phyloP scores from a whole-genome alignment of 768 basidiomycete genomes.

The Cyclocybe aegerita region DNA sequence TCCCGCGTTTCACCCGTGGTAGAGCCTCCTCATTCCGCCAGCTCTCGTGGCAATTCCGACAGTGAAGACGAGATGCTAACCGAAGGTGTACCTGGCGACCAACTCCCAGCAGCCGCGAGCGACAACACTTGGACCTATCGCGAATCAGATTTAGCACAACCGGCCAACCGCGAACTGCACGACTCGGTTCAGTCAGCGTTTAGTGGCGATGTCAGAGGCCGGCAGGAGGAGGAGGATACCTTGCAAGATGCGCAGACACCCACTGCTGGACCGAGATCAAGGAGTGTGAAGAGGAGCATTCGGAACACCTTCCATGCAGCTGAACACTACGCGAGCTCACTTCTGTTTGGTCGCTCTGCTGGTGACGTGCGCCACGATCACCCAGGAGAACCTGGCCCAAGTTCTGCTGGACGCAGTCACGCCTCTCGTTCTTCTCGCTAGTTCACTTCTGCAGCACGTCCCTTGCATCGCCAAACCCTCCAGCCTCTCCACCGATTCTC shows the following conservation, averaged over 20 bases:
- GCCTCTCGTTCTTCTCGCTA: neutral
- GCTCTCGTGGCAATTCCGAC: conserved; percentile 17
- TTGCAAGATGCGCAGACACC: neutral
- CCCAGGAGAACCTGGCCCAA: conserved; percentile 11
- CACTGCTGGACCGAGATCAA: conserved; percentile 34
- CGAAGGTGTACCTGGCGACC: too few relatives aligned
- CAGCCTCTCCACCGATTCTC: too few relatives aligned
- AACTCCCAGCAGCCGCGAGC: too few relatives aligned
- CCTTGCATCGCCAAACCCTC: too few relatives aligned
- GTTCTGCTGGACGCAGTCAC: neutral
- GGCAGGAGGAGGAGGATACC: conserved; percentile 13
- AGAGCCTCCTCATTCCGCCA: conserved; percentile 12
- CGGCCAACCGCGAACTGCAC: conserved; percentile 30
- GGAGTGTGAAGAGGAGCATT: conserved; percentile 62
- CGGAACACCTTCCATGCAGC: conserved; percentile 70
- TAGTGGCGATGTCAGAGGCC: conserved; percentile 18
- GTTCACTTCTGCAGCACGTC: too few relatives aligned
- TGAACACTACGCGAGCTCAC: conserved; percentile 65
- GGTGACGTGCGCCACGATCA: conserved; percentile 19
- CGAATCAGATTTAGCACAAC: conserved; percentile 11
- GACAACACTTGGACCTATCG: conserved; percentile 12
- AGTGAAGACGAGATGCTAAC: conserved; percentile 8
- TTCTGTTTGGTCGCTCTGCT: conserved; percentile 60
- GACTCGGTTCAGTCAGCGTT: conserved; percentile 33
- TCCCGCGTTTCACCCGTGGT: conserved; percentile 10